A percentile compares a stretch with the other conserved stretches of the same genome.
These are phyloP conservation scores for Croton laevigatus DNA, from an alignment of 441 rosid genomes.

Conservation along the genomic window DNA sequence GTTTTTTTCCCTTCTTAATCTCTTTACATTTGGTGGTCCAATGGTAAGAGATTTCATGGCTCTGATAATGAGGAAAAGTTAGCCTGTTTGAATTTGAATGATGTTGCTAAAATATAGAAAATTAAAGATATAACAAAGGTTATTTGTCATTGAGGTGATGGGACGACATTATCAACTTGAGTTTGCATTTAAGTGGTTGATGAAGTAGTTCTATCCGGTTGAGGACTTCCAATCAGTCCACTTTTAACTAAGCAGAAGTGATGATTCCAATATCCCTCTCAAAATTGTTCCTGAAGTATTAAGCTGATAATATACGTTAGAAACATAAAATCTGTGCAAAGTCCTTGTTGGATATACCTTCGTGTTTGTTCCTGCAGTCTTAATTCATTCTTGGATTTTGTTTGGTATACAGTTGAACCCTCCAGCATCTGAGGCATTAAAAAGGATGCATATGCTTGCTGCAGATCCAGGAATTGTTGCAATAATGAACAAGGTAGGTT, in stretches of 20 bases:
- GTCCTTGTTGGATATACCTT: background rate
- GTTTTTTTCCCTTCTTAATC: background rate
- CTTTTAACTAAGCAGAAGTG: background rate
- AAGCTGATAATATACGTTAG: background rate
- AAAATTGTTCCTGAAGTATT: background rate
- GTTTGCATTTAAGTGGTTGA: background rate
- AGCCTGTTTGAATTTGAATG: background rate
- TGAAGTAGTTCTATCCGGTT: background rate
- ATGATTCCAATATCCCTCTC: background rate
- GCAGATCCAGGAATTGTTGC: slow-evolving; percentile 94
- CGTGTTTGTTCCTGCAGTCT: background rate
- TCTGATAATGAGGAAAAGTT: background rate
- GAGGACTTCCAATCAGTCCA: background rate
- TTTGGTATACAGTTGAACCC: slow-evolving; percentile 61
- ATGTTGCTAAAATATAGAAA: background rate
- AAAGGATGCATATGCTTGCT: slow-evolving; percentile 95
- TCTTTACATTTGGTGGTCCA: background rate
- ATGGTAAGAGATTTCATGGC: no score
- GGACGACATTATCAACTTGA: background rate
- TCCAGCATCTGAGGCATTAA: slow-evolving; percentile 80
- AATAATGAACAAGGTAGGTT: slow-evolving; percentile 79
- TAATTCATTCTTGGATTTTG: slow-evolving; percentile 5
- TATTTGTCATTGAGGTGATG: background rate
- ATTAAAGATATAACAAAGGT: background rate
- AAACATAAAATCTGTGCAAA: background rate